Evolutionary conservation across 129 eudicot species (phyloP), one percentile per base, ranked within the genome.

Genomic region (Escallonia herrerae): DNA sequence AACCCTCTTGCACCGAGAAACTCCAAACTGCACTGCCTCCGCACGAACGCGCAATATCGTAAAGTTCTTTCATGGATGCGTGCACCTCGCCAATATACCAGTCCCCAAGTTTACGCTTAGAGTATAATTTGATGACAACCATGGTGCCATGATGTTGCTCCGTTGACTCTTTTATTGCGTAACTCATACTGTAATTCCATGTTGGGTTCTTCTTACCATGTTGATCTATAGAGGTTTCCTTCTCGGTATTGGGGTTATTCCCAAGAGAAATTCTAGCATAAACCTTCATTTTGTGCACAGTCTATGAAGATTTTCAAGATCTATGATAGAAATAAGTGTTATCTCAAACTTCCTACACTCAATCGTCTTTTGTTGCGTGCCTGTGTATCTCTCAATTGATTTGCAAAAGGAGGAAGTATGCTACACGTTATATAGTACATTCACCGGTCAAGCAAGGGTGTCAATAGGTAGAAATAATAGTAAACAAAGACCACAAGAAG

Each of bases 101-200:
- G 53, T 86, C 95, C 22, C 95, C 89, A 5, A 86, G 84, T 63
- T 77, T 86, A 53, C 95, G 77, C 63, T 82, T 80, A 53, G 89
- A 86, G 53, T 86, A 86, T 44, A 83, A 72, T 8, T 86, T 83
- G 15, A 86, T 76, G 49, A 80, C 89, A 3, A 86, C 79, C 82
- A 76, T 74, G 4, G 82, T 50, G 40, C 87, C 71, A 41, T 63
- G 63, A 38, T 80, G 71, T 43, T 83, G 73, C 22, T 83, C 42
- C 79, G 64, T 69, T 43, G 80, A 58, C 72, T 86, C 95, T 15
- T 64, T 38, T 44, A 86, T 41, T 0, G 78, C 60, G 54, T 76
- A 86, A 33, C 67, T 76, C 73, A 82, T 70, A n/a, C 68, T 76
- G 65, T 48, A 71, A 15, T 86, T 79, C 93, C 93, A 86, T 2